These are phyloP conservation scores for Colletotrichum eremochloae DNA, from an alignment of 2,329 filamentous ascomycete genomes.

Conservation along the genomic window DNA sequence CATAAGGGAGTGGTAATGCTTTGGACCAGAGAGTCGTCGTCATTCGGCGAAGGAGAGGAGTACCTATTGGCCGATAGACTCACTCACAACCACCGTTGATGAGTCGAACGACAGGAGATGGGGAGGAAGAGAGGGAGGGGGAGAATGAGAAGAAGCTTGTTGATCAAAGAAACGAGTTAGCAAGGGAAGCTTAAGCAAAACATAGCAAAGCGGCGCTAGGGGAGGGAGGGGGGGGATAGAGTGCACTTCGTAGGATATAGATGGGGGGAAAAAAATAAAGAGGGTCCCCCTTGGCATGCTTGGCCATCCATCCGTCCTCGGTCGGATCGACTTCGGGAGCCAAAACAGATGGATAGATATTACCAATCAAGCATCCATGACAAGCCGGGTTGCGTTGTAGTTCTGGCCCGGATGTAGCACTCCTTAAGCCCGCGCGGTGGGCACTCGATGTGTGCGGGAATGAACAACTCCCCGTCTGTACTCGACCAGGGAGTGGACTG, in stretches of 20 bases:
- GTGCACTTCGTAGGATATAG: too few relatives aligned
- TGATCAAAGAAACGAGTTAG: background rate
- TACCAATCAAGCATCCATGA: constrained; percentile 38
- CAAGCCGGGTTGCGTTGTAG: constrained; percentile 14
- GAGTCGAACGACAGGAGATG: background rate
- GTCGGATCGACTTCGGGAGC: constrained; percentile 38
- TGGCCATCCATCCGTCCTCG: background rate
- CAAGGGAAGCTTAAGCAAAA: background rate
- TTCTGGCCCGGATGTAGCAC: constrained; percentile 32
- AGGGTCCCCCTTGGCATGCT: constrained; percentile 2
- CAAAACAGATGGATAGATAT: constrained; percentile 16
- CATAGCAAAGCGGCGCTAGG: background rate
- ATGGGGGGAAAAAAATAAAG: background rate
- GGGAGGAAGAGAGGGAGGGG: background rate
- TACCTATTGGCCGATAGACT: background rate
- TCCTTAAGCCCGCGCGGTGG: constrained; percentile 37
- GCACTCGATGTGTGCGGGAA: background rate
- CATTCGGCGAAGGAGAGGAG: constrained; percentile 27
- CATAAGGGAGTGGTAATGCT: constrained; percentile 10
- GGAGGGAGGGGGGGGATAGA: background rate
- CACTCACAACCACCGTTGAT: constrained; percentile 16
- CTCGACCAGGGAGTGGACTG: background rate
- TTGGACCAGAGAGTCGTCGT: constrained; percentile 8
- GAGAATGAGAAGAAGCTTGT: background rate
- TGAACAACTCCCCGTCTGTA: background rate